Percentiles rank a stretch among this genome's conserved stretches.
Evolutionary conservation across 352 stramenopile genomes (phyloP).

Genomic region (Globisporangium lucens): DNA sequence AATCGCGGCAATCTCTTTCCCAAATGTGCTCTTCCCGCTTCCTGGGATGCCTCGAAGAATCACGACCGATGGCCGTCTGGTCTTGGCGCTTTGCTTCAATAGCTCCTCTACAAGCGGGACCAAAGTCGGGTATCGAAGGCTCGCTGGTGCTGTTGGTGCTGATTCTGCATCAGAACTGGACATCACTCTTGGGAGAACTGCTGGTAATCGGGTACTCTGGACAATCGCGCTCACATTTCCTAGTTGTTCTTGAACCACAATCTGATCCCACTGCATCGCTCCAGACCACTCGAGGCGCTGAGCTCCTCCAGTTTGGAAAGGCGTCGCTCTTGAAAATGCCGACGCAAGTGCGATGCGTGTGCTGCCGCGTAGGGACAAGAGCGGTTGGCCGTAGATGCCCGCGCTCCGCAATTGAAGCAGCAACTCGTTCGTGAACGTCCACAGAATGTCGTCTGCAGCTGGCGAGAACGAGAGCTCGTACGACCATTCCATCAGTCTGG

Average conservation of each 20-base stretch:
- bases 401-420: constrained; percentile 45
- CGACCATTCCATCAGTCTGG: constrained; percentile 26
- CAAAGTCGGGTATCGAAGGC: constrained; percentile 33
- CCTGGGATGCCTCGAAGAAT: constrained; percentile 71
- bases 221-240: neutral
- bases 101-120: constrained; percentile 35
- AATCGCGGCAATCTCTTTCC: constrained; percentile 37
- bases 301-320: constrained; percentile 8
- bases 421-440: constrained; percentile 40
- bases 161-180: neutral
- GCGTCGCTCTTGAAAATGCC: constrained; percentile 12
- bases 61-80: constrained; percentile 34
- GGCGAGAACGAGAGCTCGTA: constrained; percentile 32
- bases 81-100: constrained; percentile 22
- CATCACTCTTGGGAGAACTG: constrained; percentile 3
- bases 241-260: constrained; percentile 15
- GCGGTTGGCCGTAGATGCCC: constrained; percentile 25
- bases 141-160: neutral
- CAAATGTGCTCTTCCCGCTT: constrained; percentile 67
- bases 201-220: constrained; percentile 27
- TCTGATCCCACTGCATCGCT: constrained; percentile 6
- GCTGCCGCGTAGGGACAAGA: constrained; percentile 22
- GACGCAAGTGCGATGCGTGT: constrained; percentile 19
- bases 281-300: constrained; percentile 17
- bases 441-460: constrained; percentile 36